Evolutionary conservation across 306 rosid species (phyloP), one percentile per base, ranked within the genome.

Genomic region (Phaseolus lunatus): DNA sequence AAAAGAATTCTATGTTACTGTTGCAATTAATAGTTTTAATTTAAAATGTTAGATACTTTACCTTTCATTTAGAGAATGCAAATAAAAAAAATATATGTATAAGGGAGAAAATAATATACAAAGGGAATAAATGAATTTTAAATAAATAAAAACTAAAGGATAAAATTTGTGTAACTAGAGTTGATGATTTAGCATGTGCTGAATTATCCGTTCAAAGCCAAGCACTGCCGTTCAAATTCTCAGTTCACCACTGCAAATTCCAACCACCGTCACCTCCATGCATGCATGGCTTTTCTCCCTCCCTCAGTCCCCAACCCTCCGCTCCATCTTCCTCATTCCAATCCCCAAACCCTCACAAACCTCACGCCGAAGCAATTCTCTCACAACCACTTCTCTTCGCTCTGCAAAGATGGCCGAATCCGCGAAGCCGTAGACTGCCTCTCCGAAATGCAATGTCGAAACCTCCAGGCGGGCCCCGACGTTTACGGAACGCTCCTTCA

Each of bases 401-500:
- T 90, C 16, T 90, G 90, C 86, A 91, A 88, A 85, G 74, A 87
- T 63, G 85, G 89, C 44, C 65, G 77, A 80, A 58, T 87, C 73
- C 84, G 19, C 61, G 80, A 77, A 70, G 92, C 98, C 13, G 52
- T 90, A 9, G 44, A 74, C 48, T 73, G 89, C 14, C 78, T 87
- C 9, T 19, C 85, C 31, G 71, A 84, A 66, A 65, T 86, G 87
- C 90, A 79, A 39, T 72, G 72, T 13, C 41, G 39, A 24, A 20
- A 59, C 63, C 62, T 79, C 70, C 47, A 23, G 11, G 31, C 75
- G 7, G 91, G 88, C 24, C 91, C 89, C 4, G 88, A 75, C 84
- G 45, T 91, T 2, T 92, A 85, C 71, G 93, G 93, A 0, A 90
- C 87, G 61, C 89, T 94, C 20, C 96, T 94, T 18, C 98, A 94